Percentiles rank a stretch among this genome's conserved stretches.
Evolutionary conservation across 2,329 filamentous ascomycete species (phyloP).

Genomic region (Colletotrichum destructivum): DNA sequence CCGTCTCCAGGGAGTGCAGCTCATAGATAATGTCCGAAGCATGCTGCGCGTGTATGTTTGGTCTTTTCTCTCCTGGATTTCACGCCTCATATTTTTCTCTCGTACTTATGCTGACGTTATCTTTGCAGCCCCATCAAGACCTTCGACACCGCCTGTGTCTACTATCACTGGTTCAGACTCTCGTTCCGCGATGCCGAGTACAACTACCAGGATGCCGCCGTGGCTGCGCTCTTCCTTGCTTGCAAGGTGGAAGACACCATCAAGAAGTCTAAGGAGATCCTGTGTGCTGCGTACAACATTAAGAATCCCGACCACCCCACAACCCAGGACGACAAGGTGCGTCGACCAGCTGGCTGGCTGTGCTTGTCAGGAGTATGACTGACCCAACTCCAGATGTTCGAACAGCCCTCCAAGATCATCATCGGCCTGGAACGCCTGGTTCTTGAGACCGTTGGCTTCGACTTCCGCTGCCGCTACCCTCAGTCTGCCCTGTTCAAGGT

Average conservation of each 20-base stretch:
- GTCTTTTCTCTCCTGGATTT: constrained; percentile 8
- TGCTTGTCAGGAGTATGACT: not conserved
- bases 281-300: constrained; percentile 91
- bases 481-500: constrained; percentile 90
- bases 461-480: constrained; percentile 91
- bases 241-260: constrained; percentile 99
- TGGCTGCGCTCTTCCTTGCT: constrained; percentile 90
- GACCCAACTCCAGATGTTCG: constrained; percentile 76
- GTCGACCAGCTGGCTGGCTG: constrained; percentile 42
- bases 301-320: constrained; percentile 78
- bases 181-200: constrained; percentile 89
- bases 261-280: constrained; percentile 94
- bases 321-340: constrained; percentile 86
- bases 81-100: not conserved
- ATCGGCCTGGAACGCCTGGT: constrained; percentile 94
- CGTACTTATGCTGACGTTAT: constrained; percentile 35
- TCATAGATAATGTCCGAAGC: constrained; percentile 88
- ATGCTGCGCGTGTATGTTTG: constrained; percentile 81
- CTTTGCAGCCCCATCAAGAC: constrained; percentile 83
- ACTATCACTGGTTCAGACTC: constrained; percentile 94
- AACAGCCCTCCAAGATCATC: constrained; percentile 82
- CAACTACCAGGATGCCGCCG: constrained; percentile 87
- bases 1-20: constrained; percentile 87
- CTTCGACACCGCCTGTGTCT: constrained; percentile 90
- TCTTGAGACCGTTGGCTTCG: constrained; percentile 92